A percentile compares a stretch with the other conserved stretches of the same genome.
These are phyloP conservation scores for Ziziphus jujuba DNA, from an alignment of 306 rosid species.

Conservation along the genomic window DNA sequence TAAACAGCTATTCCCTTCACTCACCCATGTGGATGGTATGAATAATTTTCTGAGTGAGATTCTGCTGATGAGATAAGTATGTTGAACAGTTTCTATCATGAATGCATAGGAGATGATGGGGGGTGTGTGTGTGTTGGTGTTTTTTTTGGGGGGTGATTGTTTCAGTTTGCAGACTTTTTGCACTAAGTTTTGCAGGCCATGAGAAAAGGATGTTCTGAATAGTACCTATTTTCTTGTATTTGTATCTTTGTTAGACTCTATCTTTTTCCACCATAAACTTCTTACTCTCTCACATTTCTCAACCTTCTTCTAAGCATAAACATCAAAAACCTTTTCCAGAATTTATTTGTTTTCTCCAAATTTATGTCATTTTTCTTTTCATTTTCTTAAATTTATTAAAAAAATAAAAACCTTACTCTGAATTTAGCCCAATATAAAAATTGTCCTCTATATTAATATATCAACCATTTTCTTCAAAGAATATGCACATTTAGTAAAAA, in stretches of 20 bases:
- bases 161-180: slow-evolving; percentile 31
- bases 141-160: not conserved
- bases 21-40: slow-evolving; percentile 34
- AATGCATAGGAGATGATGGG: not conserved
- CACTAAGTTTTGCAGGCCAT: slow-evolving; percentile 29
- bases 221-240: slow-evolving; percentile 20
- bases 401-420: no score
- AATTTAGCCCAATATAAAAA: no score
- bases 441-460: no score
- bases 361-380: not conserved
- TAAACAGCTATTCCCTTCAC: not conserved
- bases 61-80: slow-evolving; percentile 26
- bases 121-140: not conserved
- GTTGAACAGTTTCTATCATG: slow-evolving; percentile 32
- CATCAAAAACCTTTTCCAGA: no score
- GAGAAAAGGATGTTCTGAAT: slow-evolving; percentile 38
- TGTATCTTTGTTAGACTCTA: slow-evolving; percentile 12
- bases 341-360: not conserved
- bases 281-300: not conserved
- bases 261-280: not conserved
- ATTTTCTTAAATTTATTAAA: not conserved
- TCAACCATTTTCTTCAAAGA: no score
- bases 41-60: slow-evolving; percentile 22
- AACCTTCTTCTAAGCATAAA: not conserved
- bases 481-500: no score